Evolutionary conservation across 2,329 filamentous ascomycete species (phyloP), one percentile per base, ranked within the genome.

Genomic region (Cercospora sp.): DNA sequence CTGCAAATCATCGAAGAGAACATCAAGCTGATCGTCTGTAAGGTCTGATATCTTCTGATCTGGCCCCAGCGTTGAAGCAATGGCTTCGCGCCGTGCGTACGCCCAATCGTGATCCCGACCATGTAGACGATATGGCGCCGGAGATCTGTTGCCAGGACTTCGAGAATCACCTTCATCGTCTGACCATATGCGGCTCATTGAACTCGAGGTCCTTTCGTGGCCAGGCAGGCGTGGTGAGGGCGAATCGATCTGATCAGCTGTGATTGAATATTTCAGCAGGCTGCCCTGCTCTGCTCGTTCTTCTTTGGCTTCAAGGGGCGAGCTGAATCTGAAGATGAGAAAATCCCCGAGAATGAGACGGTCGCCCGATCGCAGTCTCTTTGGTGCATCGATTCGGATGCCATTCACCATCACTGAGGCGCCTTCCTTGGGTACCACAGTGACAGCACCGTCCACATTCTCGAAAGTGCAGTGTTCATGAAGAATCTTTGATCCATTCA

Each of bases 331-430:
- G 81, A 99, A 98, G 69, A 99, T 99, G 79, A 99, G 95, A 75
- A 99, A 99, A 79, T 99, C 95, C 48, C 95, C 95, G 9, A 99
- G 84, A 70, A 99, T 99, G 64, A 99, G 91, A 69, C 95, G 91
- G 78, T 94, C 97, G 5, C 95, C 95, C 75, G 94, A 97, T 76
- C 94, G 90, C 53, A 99, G 84, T 72, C 93, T 88, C 72, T 90
- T 93, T 1, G 94, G 90, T 75, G 94, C 93, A 64, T 93, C 89
- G 64, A 98, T 91, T 18, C 94, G 91, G 72, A 94, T 87, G 67
- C 95, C 95, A 75, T 99, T 99, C 63, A 99, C 93, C 95, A 99
- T 99, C 67, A 99, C 92, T 10, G 94, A 93, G 0, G 95, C 95
- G n/a, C 92, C 93, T 74, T 96, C 93, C 69, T 87, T 90, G 0